Evolutionary conservation across 2,329 filamentous ascomycete species (phyloP).

Genomic region (Paecilomyces fulvus): DNA sequence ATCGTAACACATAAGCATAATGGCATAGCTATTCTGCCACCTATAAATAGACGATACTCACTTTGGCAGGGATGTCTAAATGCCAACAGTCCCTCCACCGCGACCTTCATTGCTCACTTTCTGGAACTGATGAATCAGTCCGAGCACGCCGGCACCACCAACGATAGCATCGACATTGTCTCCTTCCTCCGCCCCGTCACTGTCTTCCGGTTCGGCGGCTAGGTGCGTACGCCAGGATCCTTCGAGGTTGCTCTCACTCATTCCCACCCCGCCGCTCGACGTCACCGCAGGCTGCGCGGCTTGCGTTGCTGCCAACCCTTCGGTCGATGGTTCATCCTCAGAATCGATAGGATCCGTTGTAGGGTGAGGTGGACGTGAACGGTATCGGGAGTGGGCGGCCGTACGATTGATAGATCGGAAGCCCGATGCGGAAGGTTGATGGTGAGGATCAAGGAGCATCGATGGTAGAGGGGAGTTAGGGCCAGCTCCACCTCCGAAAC

Average conservation of each 20-base stretch:
- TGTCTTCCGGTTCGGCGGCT: constrained; percentile 23
- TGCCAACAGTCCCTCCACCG: constrained; percentile 25
- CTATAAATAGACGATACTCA: not conserved
- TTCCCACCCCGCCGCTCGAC: constrained; percentile 29
- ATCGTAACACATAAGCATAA: not conserved
- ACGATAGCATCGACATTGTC: constrained; percentile 40
- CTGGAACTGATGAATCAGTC: constrained; percentile 59
- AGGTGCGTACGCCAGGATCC: constrained; percentile 43
- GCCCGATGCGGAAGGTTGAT: constrained; percentile 35
- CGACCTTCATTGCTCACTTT: constrained; percentile 43
- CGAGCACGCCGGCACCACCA: constrained; percentile 51
- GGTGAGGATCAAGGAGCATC: constrained; percentile 39
- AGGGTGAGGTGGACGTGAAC: constrained; percentile 18
- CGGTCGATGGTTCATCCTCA: constrained; percentile 19
- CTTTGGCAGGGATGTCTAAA: constrained; percentile 13
- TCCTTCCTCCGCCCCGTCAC: constrained; percentile 38
- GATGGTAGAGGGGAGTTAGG: constrained; percentile 32
- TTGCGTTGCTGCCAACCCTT: constrained; percentile 9
- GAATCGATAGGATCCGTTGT: constrained; percentile 21
- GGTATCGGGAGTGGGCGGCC: constrained; percentile 20
- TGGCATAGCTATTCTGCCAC: not conserved
- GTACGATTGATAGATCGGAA: constrained; percentile 21
- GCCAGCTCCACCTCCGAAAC: constrained; percentile 15
- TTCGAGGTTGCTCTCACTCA: constrained; percentile 51
- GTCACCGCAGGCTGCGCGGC: constrained; percentile 17